Evolutionary conservation across 805 yeast genomes (phyloP).

Genomic region (Yamadazyma endophytica): DNA sequence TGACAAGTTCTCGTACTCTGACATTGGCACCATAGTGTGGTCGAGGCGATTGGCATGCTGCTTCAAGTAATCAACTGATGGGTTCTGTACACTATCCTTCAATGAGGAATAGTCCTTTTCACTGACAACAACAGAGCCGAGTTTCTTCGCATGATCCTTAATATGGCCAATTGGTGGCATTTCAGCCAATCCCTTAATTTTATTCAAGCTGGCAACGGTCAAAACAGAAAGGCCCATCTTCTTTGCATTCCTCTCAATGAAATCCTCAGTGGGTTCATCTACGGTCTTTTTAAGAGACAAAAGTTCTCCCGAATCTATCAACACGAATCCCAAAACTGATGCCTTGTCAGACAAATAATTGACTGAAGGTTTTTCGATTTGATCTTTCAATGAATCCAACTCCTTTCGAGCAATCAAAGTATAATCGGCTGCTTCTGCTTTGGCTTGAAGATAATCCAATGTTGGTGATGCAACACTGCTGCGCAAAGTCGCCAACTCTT

Average conservation of each 20-base stretch:
- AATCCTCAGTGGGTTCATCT: slow-evolving; percentile 20
- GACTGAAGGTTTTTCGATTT: slow-evolving; percentile 5
- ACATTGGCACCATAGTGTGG: slow-evolving; percentile 8
- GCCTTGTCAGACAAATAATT: slow-evolving; percentile 9
- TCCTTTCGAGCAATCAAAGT: slow-evolving; percentile 2
- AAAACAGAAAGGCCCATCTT: slow-evolving; percentile 18
- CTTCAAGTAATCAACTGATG: slow-evolving; percentile 10
- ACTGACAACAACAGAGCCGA: slow-evolving; percentile 13
- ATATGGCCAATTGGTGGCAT: slow-evolving; percentile 27
- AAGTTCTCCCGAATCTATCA: slow-evolving; percentile 6
- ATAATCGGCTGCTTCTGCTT: slow-evolving; percentile 2
- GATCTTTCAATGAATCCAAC: slow-evolving; percentile 2
- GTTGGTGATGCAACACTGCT: slow-evolving; percentile 13
- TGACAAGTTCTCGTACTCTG: slow-evolving; percentile 17
- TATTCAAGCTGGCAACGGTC: slow-evolving; percentile 7
- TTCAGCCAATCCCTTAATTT: slow-evolving; percentile 12
- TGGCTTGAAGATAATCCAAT: slow-evolving; percentile 15
- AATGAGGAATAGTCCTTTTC: slow-evolving; percentile 7
- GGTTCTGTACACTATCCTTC: slow-evolving; percentile 6
- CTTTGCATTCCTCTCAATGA: slow-evolving; percentile 14
- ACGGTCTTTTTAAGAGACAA: slow-evolving; percentile 1
- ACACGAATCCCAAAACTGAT: slow-evolving; percentile 6
- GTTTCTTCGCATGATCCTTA: slow-evolving; percentile 23
- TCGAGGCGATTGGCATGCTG: slow-evolving; percentile 8
- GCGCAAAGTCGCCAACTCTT: slow-evolving; percentile 5